These are phyloP conservation scores for Solanum sejunctum DNA, from an alignment of 257 asterid genomes.

Conservation along the genomic window DNA sequence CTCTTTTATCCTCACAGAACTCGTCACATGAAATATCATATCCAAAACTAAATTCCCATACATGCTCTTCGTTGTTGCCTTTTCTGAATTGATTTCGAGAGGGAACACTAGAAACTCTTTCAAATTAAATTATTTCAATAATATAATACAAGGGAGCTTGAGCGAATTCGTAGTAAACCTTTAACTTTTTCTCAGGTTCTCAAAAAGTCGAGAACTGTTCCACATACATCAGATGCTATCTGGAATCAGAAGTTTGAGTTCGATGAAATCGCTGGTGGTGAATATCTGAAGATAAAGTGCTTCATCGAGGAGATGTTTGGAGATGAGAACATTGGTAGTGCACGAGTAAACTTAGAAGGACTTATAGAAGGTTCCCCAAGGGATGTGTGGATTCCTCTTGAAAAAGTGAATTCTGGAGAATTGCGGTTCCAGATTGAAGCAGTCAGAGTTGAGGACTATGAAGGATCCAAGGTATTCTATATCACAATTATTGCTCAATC, in stretches of 20 bases:
- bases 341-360: constrained; percentile 94
- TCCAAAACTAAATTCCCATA: background rate
- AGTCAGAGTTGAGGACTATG: constrained; percentile 34
- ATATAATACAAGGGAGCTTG: background rate
- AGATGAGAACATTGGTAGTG: constrained; percentile 92
- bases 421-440: constrained; percentile 80
- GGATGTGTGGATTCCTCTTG: constrained; percentile 83
- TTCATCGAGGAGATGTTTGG: constrained; percentile 64
- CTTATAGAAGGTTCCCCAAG: constrained; percentile 68
- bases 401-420: constrained; percentile 86
- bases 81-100: background rate
- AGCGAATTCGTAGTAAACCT: background rate
- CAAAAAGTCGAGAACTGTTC: constrained; percentile 50
- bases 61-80: background rate
- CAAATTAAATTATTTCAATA: background rate
- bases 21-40: background rate
- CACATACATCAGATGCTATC: constrained; percentile 52
- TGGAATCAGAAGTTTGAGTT: constrained; percentile 94
- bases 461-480: constrained; percentile 43
- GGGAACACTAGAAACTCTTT: background rate
- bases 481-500: background rate
- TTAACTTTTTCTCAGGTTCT: constrained; percentile 31
- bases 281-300: constrained; percentile 75
- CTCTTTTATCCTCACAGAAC: background rate
- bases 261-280: constrained; percentile 85